Conservation (phyloP, 2,329 filamentous ascomycete genomes). For the Daldinia sp. region DNA sequence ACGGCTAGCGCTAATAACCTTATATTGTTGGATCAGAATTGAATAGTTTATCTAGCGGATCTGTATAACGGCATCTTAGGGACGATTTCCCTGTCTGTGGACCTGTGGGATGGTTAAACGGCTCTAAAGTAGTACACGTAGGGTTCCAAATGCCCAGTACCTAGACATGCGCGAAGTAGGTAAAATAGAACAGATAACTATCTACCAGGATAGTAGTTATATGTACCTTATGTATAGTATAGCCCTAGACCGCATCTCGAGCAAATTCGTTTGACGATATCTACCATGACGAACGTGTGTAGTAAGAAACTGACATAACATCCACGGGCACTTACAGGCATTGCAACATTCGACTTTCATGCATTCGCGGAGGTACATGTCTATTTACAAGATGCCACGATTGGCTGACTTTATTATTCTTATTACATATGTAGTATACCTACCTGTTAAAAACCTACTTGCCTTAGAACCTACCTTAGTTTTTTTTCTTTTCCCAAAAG, state of each 20-base stretch:
- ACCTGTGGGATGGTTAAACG: conserved; percentile 22
- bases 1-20: conserved; percentile 11
- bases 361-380: neutral
- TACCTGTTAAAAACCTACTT: neutral
- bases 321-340: conserved; percentile 8
- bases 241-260: neutral
- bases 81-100: conserved; percentile 32
- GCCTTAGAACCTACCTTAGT: neutral
- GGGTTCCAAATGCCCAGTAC: neutral
- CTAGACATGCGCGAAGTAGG: conserved; percentile 4
- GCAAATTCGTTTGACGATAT: neutral
- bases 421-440: conserved; percentile 3
- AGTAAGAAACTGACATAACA: neutral
- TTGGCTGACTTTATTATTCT: conserved; percentile 25
- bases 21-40: conserved; percentile 13
- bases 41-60: conserved; percentile 34
- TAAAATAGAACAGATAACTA: no score
- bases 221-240: neutral
- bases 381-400: conserved; percentile 29
- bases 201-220: no score
- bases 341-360: conserved; percentile 22
- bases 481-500: conserved; percentile 21
- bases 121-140: conserved; percentile 29
- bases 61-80: conserved; percentile 30
- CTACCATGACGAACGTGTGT: neutral